Conservation (phyloP, 116 monocot species). For the Papilionanthe hybrid region DNA sequence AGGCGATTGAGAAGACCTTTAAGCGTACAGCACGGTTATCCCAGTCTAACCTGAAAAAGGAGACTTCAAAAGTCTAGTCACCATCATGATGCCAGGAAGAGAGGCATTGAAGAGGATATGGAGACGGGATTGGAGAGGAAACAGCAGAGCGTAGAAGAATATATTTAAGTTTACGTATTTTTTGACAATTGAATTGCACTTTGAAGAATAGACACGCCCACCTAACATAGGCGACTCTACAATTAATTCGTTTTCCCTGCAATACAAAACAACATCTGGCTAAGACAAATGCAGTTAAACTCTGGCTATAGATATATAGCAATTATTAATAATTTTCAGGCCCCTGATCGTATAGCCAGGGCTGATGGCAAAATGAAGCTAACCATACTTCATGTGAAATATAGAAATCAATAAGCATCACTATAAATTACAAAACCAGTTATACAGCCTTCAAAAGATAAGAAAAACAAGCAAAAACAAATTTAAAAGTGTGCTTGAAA, state of each 20-base stretch:
- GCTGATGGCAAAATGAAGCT: neutral
- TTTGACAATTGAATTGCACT: neutral
- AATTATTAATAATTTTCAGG: neutral
- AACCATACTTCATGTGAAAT: neutral
- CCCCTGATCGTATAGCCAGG: neutral
- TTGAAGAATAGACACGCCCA: neutral
- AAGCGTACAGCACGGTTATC: neutral
- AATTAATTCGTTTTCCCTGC: neutral
- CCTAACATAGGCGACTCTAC: neutral
- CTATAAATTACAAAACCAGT: neutral
- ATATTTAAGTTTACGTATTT: neutral
- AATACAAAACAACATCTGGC: neutral
- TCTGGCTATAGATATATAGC: neutral
- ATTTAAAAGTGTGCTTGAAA: neutral
- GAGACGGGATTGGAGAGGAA: neutral
- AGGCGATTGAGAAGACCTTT: neutral
- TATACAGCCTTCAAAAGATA: neutral
- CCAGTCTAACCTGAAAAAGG: neutral
- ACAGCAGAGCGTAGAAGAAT: neutral
- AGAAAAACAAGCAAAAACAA: neutral
- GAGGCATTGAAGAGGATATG: neutral
- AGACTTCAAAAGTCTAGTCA: neutral
- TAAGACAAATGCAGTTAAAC: neutral
- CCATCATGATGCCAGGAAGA: neutral
- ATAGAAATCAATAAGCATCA: neutral